phyloP scores from a whole-genome alignment of 1,284 basidiomycete genomes.

The Cystobasidium pallidum region DNA sequence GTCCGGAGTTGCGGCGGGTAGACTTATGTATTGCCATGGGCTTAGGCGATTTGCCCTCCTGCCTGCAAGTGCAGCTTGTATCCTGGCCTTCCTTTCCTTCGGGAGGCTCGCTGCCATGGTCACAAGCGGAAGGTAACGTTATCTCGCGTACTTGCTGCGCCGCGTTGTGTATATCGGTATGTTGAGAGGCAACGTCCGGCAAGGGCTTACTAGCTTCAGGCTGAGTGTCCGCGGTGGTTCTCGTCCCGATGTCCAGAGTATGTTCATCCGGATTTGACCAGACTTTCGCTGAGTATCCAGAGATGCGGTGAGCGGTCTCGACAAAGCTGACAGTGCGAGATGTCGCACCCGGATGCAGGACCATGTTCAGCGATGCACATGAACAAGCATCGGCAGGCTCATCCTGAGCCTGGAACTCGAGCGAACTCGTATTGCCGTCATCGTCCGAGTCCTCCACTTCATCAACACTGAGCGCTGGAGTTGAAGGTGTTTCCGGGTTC shows the following conservation, averaged over 20 bases:
- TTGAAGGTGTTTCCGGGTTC: not conserved
- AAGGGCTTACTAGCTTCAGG: not conserved
- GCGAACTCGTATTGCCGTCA: not conserved
- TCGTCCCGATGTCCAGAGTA: not conserved
- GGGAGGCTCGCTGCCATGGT: not conserved
- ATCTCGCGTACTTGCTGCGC: not conserved
- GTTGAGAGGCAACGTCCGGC: not conserved
- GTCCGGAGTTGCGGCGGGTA: conserved; percentile 62
- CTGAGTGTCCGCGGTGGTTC: too few relatives aligned
- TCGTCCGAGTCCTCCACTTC: not conserved
- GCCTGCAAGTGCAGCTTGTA: not conserved
- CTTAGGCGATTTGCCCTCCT: not conserved
- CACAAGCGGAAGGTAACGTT: not conserved
- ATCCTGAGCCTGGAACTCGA: not conserved
- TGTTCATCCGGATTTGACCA: not conserved
- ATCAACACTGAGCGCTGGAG: not conserved
- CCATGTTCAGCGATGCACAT: not conserved
- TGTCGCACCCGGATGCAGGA: not conserved
- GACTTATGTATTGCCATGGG: not conserved
- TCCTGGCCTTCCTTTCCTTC: not conserved
- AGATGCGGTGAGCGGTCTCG: conserved; percentile 2
- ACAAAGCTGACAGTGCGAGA: conserved; percentile 15
- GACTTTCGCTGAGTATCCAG: not conserved
- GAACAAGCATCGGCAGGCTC: not conserved
- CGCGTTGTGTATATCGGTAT: not conserved